Percentiles rank a stretch among this genome's conserved stretches.
Evolutionary conservation across 768 basidiomycete genomes (phyloP).

Genomic region (Cyclocybe aegerita): DNA sequence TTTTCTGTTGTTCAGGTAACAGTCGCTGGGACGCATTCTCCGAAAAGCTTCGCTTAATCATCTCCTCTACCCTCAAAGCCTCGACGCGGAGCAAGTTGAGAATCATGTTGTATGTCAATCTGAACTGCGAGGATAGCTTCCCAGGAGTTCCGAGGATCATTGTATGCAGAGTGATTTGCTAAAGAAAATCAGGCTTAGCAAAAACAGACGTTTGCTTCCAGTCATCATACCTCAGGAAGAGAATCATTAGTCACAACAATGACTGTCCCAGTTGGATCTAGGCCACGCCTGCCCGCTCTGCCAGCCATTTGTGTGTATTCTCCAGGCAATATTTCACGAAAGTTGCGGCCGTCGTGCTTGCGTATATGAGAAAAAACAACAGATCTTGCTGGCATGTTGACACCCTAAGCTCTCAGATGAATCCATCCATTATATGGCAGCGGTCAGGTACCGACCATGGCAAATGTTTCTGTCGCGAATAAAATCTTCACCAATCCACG

Average conservation of each 20-base stretch:
- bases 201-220: background rate
- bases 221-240: conserved; percentile 72
- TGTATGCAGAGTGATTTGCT: conserved; percentile 73
- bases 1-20: conserved; percentile 90
- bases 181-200: background rate
- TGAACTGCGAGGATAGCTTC: conserved; percentile 93
- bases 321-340: conserved; percentile 87
- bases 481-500: conserved; percentile 94
- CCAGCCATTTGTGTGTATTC: conserved; percentile 99
- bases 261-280: conserved; percentile 95
- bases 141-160: conserved; percentile 97
- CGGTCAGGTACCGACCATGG: conserved; percentile 68
- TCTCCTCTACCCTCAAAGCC: conserved; percentile 94
- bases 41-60: conserved; percentile 99
- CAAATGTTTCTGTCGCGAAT: conserved; percentile 99
- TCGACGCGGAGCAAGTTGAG: conserved; percentile 95
- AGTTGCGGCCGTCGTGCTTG: conserved; percentile 92
- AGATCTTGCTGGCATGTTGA: conserved; percentile 98
- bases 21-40: conserved; percentile 94
- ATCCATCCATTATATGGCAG: too few relatives aligned
- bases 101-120: conserved; percentile 99
- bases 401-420: conserved; percentile 58
- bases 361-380: conserved; percentile 95
- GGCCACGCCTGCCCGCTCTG: conserved; percentile 91
- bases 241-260: conserved; percentile 84